Percentiles rank a stretch among this genome's conserved stretches.
These are phyloP conservation scores for Lipomyces sp. DNA, from an alignment of 805 yeast genomes.

Conservation along the genomic window DNA sequence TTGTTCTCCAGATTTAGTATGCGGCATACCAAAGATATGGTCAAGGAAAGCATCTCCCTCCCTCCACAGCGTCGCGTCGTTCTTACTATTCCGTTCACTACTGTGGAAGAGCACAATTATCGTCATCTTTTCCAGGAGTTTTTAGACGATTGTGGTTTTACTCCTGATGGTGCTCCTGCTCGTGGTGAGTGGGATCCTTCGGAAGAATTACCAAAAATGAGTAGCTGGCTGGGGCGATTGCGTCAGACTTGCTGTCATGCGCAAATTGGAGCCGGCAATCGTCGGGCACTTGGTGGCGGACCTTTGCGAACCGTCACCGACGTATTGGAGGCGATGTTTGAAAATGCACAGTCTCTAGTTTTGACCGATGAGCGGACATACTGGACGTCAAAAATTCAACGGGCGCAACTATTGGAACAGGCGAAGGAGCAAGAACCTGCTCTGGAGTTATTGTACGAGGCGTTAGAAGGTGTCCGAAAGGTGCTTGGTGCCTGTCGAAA, in stretches of 20 bases:
- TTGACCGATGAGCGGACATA: constrained; percentile 55
- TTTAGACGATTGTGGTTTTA: constrained; percentile 55
- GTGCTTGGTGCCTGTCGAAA: constrained; percentile 37
- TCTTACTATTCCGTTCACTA: constrained; percentile 73
- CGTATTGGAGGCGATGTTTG: constrained; percentile 68
- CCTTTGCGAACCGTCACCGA: constrained; percentile 62
- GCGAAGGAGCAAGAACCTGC: constrained; percentile 59
- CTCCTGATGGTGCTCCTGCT: constrained; percentile 31
- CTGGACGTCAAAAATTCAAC: constrained; percentile 54
- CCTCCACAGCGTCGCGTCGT: constrained; percentile 79
- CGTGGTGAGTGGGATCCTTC: constrained; percentile 32
- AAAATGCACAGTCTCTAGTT: constrained; percentile 57
- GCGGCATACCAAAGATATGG: constrained; percentile 86
- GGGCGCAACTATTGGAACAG: constrained; percentile 74
- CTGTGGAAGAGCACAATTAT: constrained; percentile 85
- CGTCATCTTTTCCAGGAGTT: constrained; percentile 66
- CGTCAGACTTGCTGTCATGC: constrained; percentile 88
- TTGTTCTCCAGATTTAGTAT: constrained; percentile 63
- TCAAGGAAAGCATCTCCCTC: constrained; percentile 70
- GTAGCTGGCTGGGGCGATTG: constrained; percentile 69
- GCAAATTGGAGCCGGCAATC: constrained; percentile 41
- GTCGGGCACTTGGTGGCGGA: constrained; percentile 43
- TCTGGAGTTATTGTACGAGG: constrained; percentile 51
- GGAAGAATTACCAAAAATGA: constrained; percentile 43
- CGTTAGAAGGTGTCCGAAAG: constrained; percentile 46